A percentile compares a stretch with the other conserved stretches of the same genome.
These are phyloP conservation scores for Emmonsiellopsis sp. DNA, from an alignment of 2,329 filamentous ascomycete genomes.

Conservation along the genomic window DNA sequence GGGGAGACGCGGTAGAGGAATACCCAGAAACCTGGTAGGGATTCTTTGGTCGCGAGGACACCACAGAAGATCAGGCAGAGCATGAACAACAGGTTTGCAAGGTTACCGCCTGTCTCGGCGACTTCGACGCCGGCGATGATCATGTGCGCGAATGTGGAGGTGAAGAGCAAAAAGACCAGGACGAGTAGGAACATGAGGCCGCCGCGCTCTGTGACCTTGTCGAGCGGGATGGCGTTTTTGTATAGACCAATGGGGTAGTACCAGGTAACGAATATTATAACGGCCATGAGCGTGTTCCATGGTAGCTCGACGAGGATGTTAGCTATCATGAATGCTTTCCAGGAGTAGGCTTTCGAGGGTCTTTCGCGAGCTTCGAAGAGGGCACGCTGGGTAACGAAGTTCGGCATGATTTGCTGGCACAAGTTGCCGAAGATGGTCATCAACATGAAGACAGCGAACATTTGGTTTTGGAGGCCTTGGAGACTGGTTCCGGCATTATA, in stretches of 20 bases:
- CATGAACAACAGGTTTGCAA: conserved; percentile 52
- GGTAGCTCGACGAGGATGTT: conserved; percentile 65
- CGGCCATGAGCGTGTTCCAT: conserved; percentile 52
- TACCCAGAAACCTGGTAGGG: conserved; percentile 63
- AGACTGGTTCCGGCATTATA: conserved; percentile 63
- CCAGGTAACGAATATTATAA: conserved; percentile 56
- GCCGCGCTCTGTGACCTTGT: conserved; percentile 44
- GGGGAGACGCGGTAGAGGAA: conserved; percentile 65
- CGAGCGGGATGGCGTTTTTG: conserved; percentile 30
- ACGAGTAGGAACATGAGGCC: conserved; percentile 57
- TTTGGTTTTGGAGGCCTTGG: conserved; percentile 80
- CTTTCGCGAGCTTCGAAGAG: conserved; percentile 53
- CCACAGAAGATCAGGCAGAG: conserved; percentile 52
- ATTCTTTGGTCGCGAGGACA: conserved; percentile 42
- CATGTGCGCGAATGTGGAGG: conserved; percentile 64
- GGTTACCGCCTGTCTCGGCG: conserved; percentile 56
- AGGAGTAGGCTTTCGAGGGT: conserved; percentile 62
- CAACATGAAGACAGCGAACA: conserved; percentile 82
- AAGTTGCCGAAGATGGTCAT: conserved; percentile 64
- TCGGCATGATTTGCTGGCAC: conserved; percentile 47
- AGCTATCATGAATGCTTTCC: conserved; percentile 62
- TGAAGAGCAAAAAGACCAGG: conserved; percentile 60
- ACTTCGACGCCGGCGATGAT: conserved; percentile 61
- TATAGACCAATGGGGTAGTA: conserved; percentile 55
- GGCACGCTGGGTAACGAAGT: conserved; percentile 49